Evolutionary conservation across 441 rosid genomes (phyloP).

Genomic region (Theobroma grandiflorum): DNA sequence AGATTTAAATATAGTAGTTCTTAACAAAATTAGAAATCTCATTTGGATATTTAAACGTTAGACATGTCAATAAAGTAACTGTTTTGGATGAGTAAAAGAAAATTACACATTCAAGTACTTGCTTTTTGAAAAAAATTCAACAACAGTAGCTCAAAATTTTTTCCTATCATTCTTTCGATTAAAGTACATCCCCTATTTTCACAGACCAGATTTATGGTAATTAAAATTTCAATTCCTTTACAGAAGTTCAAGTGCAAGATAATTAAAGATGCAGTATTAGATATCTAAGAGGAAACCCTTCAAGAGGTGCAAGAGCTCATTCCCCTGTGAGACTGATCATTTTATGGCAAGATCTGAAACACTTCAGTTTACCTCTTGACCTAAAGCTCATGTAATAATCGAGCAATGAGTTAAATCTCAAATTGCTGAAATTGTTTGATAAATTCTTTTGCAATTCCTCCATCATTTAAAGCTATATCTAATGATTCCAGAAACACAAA

Average conservation of each 20-base stretch:
- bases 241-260: conserved; percentile 7
- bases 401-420: conserved; percentile 12
- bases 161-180: neutral
- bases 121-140: neutral
- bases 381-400: conserved; percentile 2
- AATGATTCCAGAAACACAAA: conserved; percentile 17
- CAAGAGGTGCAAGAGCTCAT: conserved; percentile 4
- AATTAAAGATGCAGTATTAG: neutral
- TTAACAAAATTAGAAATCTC: conserved; percentile 5
- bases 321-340: neutral
- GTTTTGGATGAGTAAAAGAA: neutral
- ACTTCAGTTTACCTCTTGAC: neutral
- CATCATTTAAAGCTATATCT: conserved; percentile 10
- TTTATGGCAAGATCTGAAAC: neutral
- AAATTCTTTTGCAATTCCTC: neutral
- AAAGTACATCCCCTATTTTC: conserved; percentile 3
- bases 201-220: neutral
- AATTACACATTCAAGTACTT: neutral
- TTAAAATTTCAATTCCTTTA: neutral
- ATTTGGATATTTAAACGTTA: conserved; percentile 4
- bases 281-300: conserved; percentile 10
- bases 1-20: neutral
- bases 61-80: conserved; percentile 1
- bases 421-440: neutral
- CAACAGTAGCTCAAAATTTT: neutral